Evolutionary conservation across 192 early-diverging fungal species (phyloP).

Genomic region (Coemansia sp.): DNA sequence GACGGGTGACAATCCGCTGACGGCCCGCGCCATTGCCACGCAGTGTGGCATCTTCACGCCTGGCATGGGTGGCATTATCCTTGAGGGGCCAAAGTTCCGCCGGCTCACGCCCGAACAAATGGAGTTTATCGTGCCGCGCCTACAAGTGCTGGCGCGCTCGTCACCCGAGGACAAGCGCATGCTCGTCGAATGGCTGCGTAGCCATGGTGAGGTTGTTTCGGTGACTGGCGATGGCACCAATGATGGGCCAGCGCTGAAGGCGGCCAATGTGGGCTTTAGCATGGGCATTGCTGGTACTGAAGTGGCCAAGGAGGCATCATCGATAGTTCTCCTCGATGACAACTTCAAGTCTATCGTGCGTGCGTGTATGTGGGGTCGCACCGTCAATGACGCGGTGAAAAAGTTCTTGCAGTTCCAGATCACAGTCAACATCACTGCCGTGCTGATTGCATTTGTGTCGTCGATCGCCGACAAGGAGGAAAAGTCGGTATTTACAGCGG

Average conservation of each 20-base stretch:
- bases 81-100: constrained; percentile 96
- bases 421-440: constrained; percentile 94
- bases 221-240: constrained; percentile 99
- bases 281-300: constrained; percentile 99
- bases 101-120: constrained; percentile 79
- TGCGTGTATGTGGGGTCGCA: constrained; percentile 96
- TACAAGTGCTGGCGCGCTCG: constrained; percentile 93
- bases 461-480: constrained; percentile 63
- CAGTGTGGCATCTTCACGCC: constrained; percentile 90
- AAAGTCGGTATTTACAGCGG: constrained; percentile 87
- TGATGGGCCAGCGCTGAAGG: constrained; percentile 92
- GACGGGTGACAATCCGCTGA: constrained; percentile 94
- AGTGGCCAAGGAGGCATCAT: constrained; percentile 99
- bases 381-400: constrained; percentile 94
- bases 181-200: constrained; percentile 84
- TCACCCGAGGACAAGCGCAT: constrained; percentile 97
- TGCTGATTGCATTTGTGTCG: constrained; percentile 76
- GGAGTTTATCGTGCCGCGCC: constrained; percentile 86
- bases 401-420: constrained; percentile 99
- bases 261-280: constrained; percentile 95
- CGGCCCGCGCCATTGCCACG: constrained; percentile 91
- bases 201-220: constrained; percentile 92
- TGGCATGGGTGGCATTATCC: constrained; percentile 77
- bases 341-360: constrained; percentile 98
- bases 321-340: constrained; percentile 97